Evolutionary conservation across 2,329 filamentous ascomycete genomes (phyloP), one percentile per base, ranked within the genome.

Genomic region (Fusarium longipes): DNA sequence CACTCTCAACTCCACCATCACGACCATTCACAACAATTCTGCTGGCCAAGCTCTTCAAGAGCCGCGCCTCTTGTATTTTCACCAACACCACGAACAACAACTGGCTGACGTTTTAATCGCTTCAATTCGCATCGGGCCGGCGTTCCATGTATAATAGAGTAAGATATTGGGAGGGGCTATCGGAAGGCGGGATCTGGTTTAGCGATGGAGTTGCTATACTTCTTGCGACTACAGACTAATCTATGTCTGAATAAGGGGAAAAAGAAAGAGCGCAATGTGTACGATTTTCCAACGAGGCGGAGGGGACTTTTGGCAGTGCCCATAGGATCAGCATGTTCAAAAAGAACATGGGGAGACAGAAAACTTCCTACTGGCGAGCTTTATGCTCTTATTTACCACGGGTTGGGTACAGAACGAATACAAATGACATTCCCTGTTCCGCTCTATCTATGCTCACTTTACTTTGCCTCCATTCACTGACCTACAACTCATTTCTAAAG

Each of bases 81-180:
- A 53, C 25, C 50, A 61, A 55, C 24, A 63, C 53, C 33, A 72
- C 61, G 57, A 57, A 62, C 55, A 57, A 65, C 71, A 52, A 53
- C 55, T 55, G 65, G 48, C 66, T 57, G 63, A 53, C 58, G 52
- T 60, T 71, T 63, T 68, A 66, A 70, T 72, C 36, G 33, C 60
- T 60, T 59, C 39, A 51, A 54, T 52, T 65, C 73, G 75, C 75
- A 77, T 77, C 68, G 70, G 71, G 71, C 63, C 68, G 76, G 76
- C 74, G 76, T 77, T 77, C 60, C 57, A 70, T 77, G 75, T 76
- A 76, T 71, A 71, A 74, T 75, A 77, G 65, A 72, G 61, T 43
- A 58, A 56, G 60, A 56, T 59, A 62, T 43, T 61, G 57, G 59
- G 57, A 57, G 58, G 55, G 44, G 20, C 55, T 51, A 59, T 29